These are phyloP conservation scores for Acanthamoeba divionensis DNA, from an alignment of 208 protist genomes.

Conservation along the genomic window DNA sequence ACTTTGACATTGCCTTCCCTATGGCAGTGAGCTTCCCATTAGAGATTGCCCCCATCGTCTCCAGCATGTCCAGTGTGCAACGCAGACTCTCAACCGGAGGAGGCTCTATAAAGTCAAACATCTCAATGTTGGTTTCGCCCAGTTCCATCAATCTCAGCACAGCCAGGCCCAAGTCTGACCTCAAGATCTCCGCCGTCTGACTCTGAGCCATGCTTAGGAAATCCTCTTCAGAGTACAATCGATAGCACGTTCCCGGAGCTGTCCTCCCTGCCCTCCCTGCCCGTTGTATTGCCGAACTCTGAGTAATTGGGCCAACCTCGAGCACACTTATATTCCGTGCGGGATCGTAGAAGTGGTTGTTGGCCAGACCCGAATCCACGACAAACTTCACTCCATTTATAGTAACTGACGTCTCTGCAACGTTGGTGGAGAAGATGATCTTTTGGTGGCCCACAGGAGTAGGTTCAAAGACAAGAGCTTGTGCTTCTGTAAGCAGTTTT, in stretches of 20 bases:
- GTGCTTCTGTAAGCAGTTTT: too few relatives aligned
- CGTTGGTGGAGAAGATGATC: constrained; percentile 83
- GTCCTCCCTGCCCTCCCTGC: constrained; percentile 79
- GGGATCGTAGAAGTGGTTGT: constrained; percentile 77
- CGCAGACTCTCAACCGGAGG: constrained; percentile 74
- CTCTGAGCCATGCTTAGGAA: neutral
- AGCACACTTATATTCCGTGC: constrained; percentile 63
- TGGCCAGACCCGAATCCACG: constrained; percentile 85
- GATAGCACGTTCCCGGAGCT: constrained; percentile 73
- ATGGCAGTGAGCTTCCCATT: neutral
- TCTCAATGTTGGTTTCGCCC: constrained; percentile 82
- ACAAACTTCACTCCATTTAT: constrained; percentile 87
- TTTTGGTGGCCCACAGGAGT: constrained; percentile 69
- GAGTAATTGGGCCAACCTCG: constrained; percentile 66
- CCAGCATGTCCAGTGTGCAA: constrained; percentile 70
- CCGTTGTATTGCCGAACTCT: constrained; percentile 76
- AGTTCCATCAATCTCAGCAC: constrained; percentile 84
- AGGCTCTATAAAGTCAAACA: constrained; percentile 85
- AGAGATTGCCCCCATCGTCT: neutral
- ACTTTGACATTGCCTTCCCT: neutral
- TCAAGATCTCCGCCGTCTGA: constrained; percentile 16
- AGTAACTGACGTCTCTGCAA: constrained; percentile 86
- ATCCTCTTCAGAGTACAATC: constrained; percentile 76
- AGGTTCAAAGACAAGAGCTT: constrained; percentile 57
- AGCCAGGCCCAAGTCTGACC: constrained; percentile 73